phyloP scores from a whole-genome alignment of 1,284 basidiomycete genomes.

The Sanghuangporus sanghuang region DNA sequence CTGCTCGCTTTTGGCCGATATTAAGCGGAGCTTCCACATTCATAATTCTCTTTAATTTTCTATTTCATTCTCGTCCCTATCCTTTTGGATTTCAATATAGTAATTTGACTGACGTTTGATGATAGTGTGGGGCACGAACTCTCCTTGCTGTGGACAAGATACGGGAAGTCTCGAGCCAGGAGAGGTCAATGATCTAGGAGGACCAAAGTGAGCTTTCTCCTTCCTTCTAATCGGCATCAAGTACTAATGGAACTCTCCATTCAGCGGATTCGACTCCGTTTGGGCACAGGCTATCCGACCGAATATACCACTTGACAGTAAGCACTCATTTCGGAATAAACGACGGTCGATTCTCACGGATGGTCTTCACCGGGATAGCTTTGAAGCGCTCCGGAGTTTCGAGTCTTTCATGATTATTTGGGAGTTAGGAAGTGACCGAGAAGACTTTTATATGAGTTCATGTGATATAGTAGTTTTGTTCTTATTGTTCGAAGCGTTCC shows the following conservation, averaged over 20 bases:
- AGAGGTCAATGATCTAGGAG: conserved; percentile 25
- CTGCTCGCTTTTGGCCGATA: neutral
- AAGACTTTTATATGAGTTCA: neutral
- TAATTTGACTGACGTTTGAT: neutral
- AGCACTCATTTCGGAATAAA: conserved; percentile 12
- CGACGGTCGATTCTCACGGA: neutral
- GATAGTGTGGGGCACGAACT: conserved; percentile 38
- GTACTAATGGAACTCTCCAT: neutral
- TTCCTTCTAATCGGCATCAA: neutral
- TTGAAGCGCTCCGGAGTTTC: conserved; percentile 22
- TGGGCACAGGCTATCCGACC: conserved; percentile 39
- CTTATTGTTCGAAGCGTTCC: neutral
- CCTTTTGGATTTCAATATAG: no score
- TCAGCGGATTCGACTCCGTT: conserved; percentile 37
- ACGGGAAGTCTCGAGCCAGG: conserved; percentile 42
- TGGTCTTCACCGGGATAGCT: conserved; percentile 7
- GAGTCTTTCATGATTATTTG: conserved; percentile 16
- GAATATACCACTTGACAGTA: conserved; percentile 33
- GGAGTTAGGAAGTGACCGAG: no score
- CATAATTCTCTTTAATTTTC: neutral
- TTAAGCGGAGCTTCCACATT: neutral
- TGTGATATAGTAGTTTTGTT: neutral
- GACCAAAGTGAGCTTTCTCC: conserved; percentile 21
- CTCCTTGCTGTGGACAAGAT: conserved; percentile 40
- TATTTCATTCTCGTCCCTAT: neutral